Evolutionary conservation across 495 filamentous ascomycete species (phyloP).

Genomic region (Margaritispora aquatica): DNA sequence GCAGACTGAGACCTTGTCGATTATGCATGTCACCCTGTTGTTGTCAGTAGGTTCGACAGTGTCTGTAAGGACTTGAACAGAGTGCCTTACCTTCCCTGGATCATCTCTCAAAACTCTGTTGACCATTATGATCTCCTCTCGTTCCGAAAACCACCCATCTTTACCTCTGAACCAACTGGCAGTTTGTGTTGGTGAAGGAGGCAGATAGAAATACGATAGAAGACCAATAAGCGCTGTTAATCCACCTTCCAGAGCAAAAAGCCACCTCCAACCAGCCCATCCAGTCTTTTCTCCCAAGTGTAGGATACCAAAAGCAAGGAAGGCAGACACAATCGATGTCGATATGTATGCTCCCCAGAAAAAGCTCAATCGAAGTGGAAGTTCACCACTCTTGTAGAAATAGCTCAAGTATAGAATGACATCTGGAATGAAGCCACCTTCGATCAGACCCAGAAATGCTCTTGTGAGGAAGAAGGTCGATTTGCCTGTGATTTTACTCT

Average conservation of each 20-base stretch:
- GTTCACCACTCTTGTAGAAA: constrained; percentile 65
- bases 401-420: constrained; percentile 63
- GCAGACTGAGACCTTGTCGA: constrained; percentile 53
- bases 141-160: constrained; percentile 64
- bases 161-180: constrained; percentile 54
- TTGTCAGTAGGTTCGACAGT: not conserved
- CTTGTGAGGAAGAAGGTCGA: constrained; percentile 57
- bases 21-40: constrained; percentile 32
- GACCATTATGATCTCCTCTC: constrained; percentile 63
- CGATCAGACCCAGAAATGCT: constrained; percentile 63
- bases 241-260: constrained; percentile 52
- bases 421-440: constrained; percentile 59
- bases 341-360: constrained; percentile 65
- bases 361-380: constrained; percentile 57
- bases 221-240: constrained; percentile 60
- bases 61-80: too few species aligned
- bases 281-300: constrained; percentile 45
- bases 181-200: constrained; percentile 66
- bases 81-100: constrained; percentile 49
- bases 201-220: constrained; percentile 60
- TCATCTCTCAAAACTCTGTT: constrained; percentile 69
- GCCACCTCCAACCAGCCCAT: constrained; percentile 55
- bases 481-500: constrained; percentile 56
- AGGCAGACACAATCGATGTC: constrained; percentile 59
- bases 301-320: constrained; percentile 67